These are phyloP conservation scores for Leishmania turanica DNA, from an alignment of 208 protist genomes.

Conservation along the genomic window DNA sequence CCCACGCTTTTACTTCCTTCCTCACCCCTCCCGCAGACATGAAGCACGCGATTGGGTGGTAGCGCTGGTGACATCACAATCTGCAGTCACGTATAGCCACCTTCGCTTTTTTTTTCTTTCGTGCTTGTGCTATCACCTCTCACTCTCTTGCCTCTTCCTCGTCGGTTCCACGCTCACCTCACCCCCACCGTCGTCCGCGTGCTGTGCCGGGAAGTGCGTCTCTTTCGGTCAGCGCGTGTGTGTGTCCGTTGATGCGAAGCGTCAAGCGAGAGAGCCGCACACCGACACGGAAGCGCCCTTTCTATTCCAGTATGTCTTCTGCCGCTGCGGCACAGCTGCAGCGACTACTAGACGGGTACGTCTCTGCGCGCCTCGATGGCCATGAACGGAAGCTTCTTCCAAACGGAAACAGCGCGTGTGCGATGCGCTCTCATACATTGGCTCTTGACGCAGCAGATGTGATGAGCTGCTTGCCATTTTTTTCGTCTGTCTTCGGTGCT, in stretches of 20 bases:
- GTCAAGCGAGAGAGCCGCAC: background rate
- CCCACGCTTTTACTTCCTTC: background rate
- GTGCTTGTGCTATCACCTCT: background rate
- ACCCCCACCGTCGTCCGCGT: background rate
- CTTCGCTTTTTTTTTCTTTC: background rate
- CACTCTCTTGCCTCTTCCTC: background rate
- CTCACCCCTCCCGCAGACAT: background rate
- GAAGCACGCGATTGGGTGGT: background rate
- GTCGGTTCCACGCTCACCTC: background rate
- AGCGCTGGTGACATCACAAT: background rate
- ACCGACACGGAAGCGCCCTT: background rate
- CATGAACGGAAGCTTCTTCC: conserved; percentile 26
- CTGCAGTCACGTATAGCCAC: background rate
- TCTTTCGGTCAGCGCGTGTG: background rate
- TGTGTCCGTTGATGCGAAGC: background rate
- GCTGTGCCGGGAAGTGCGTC: background rate
- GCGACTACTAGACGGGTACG: conserved; percentile 32
- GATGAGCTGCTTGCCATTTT: conserved; percentile 35
- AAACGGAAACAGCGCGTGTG: conserved; percentile 14
- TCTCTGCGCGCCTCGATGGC: conserved; percentile 15
- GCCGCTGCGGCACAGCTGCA: conserved; percentile 30
- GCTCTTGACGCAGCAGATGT: conserved; percentile 42
- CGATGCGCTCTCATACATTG: conserved; percentile 38
- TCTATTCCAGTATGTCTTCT: conserved; percentile 6
- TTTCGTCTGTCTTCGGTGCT: background rate